Evolutionary conservation across 2,329 filamentous ascomycete species (phyloP), one percentile per base, ranked within the genome.

Genomic region (Plenodomus biglobosus): DNA sequence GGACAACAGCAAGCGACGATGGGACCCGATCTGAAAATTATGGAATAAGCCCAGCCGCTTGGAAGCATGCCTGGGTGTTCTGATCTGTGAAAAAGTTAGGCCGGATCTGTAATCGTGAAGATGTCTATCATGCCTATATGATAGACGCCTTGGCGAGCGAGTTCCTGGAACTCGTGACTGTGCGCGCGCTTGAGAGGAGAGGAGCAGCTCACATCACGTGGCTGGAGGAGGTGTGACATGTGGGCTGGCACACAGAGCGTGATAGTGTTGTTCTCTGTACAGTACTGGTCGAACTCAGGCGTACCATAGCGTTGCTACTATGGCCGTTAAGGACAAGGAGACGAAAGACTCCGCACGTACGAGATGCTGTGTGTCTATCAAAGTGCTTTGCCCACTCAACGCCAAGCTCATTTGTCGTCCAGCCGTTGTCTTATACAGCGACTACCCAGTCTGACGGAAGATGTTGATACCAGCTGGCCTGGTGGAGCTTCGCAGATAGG

Each of bases 201-300:
- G 58, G 75, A 76, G 56, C 60, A 70, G 20, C 59, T 59, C 36
- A 75, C 54, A 67, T 76, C 61, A 45, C 76, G 68, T 41, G 65
- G 71, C 58, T 77, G 61, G 17, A 72, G 65, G n/a, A 72, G 44
- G 55, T 75, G 58, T 38, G 65, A 74, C 16, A 56, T 68, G 30
- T 42, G 10, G 17, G 22, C 16, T 10, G 17, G 39, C 22, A 47
- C 42, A 21, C 16, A 47, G 38, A 47, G 44, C 15, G 44, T 42
- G 40, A 55, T 73, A 56, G 76, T 74, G 27, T 73, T 67, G 40
- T 75, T 52, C 18, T 64, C 44, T 36, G 46, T 60, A 47, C 53
- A 76, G 49, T 62, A 72, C 38, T 66, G 20, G 37, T 74, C 40
- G 49, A 76, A 75, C 48, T 69, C 47, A 21, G 52, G 50, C 7